phyloP scores from a whole-genome alignment of 2,329 filamentous ascomycete species.

The Pyrenophora graminea region DNA sequence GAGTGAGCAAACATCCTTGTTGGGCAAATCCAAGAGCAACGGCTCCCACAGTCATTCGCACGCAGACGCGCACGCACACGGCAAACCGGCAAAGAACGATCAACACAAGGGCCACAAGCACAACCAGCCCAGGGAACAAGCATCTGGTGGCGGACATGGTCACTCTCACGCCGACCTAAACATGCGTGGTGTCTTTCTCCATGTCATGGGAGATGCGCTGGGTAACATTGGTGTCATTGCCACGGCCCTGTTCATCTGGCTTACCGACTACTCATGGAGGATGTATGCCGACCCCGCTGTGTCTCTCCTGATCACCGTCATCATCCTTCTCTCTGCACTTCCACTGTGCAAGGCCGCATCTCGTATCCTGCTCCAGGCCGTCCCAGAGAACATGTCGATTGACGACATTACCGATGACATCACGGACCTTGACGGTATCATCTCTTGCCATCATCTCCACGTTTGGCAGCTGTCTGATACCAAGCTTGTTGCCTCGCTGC shows the following conservation, averaged over 20 bases:
- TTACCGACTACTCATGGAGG: conserved; percentile 78
- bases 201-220: conserved; percentile 78
- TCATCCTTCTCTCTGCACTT: conserved; percentile 72
- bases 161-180: conserved; percentile 89
- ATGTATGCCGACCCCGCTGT: conserved; percentile 90
- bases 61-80: conserved; percentile 14
- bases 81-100: conserved; percentile 31
- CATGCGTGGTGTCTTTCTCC: conserved; percentile 77
- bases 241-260: conserved; percentile 87
- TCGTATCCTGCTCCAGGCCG: conserved; percentile 91
- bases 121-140: conserved; percentile 69
- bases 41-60: conserved; percentile 15
- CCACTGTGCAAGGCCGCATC: conserved; percentile 79
- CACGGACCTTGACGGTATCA: conserved; percentile 77
- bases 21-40: conserved; percentile 40
- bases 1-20: conserved; percentile 44
- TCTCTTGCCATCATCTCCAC: conserved; percentile 93
- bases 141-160: conserved; percentile 64
- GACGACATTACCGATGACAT: conserved; percentile 94
- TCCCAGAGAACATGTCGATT: conserved; percentile 83
- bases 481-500: conserved; percentile 89
- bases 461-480: conserved; percentile 98
- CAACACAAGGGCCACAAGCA: conserved; percentile 78
- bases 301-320: conserved; percentile 88
- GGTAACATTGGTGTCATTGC: conserved; percentile 85